Percentiles rank a stretch among this genome's conserved stretches.
Conservation (phyloP, 2,329 filamentous ascomycete species). For the Aureobasidium lini region DNA sequence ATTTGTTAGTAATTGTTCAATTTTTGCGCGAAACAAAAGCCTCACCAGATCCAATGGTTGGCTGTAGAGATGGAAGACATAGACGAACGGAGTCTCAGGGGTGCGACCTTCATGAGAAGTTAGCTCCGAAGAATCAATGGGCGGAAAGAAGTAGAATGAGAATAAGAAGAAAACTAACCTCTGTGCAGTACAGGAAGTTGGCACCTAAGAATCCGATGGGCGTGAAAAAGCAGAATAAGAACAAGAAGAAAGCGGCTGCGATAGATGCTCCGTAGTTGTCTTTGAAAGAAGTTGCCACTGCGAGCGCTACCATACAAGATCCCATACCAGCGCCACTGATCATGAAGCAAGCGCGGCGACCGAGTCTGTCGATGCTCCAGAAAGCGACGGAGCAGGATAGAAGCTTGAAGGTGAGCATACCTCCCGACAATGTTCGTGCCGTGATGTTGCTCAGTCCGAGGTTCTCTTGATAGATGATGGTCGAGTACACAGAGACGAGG, state of each 20-base stretch:
- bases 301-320: conserved; percentile 30
- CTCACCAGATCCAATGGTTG: neutral
- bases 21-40: neutral
- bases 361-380: conserved; percentile 30
- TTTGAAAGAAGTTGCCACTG: conserved; percentile 34
- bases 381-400: neutral
- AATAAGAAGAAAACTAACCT: conserved; percentile 18
- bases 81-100: conserved; percentile 25
- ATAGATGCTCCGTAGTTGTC: conserved; percentile 30
- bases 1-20: neutral
- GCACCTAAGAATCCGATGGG: conserved; percentile 20
- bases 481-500: conserved; percentile 34
- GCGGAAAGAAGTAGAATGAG: too few species aligned
- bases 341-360: conserved; percentile 22
- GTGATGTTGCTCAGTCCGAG: conserved; percentile 36
- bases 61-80: neutral
- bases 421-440: conserved; percentile 34
- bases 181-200: conserved; percentile 27
- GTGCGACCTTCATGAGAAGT: conserved; percentile 28
- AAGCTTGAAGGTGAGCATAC: conserved; percentile 36
- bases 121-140: too few species aligned
- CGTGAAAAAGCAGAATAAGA: conserved; percentile 26
- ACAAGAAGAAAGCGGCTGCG: conserved; percentile 38
- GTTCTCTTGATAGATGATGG: conserved; percentile 35
- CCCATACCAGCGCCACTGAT: conserved; percentile 18